A percentile compares a stretch with the other conserved stretches of the same genome.
phyloP scores from a whole-genome alignment of 257 asterid species.

The Catharanthus roseus region DNA sequence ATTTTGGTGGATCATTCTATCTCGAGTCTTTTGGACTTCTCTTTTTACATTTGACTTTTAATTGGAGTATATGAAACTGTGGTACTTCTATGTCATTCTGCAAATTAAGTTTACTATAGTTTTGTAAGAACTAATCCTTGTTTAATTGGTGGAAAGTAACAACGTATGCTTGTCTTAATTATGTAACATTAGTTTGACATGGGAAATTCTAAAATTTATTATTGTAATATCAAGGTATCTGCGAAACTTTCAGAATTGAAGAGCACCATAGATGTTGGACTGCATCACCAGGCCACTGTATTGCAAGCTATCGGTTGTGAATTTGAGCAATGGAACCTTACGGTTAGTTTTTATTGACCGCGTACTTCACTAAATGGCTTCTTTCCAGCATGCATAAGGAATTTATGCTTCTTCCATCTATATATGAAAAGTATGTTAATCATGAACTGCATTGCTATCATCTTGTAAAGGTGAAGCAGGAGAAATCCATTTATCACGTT shows the following conservation, averaged over 20 bases:
- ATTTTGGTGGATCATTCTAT: neutral
- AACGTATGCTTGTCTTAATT: neutral
- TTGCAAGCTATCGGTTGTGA: constrained; percentile 43
- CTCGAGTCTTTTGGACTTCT: neutral
- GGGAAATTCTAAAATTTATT: constrained; percentile 7
- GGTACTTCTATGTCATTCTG: neutral
- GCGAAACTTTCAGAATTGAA: constrained; percentile 55
- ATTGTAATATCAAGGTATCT: constrained; percentile 41
- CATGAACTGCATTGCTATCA: constrained; percentile 11
- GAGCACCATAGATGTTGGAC: constrained; percentile 53
- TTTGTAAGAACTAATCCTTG: neutral
- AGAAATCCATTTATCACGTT: constrained; percentile 44
- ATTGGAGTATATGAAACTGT: neutral
- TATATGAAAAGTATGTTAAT: neutral
- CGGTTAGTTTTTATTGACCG: constrained; percentile 33
- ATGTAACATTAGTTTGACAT: neutral
- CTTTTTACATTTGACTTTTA: neutral
- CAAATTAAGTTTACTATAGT: neutral
- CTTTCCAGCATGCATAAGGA: neutral
- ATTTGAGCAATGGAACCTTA: constrained; percentile 52
- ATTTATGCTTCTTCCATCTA: neutral
- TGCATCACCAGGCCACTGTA: constrained; percentile 36
- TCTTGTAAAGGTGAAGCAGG: constrained; percentile 47
- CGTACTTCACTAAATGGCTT: neutral
- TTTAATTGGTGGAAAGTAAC: neutral